Percentiles rank a stretch among this genome's conserved stretches.
These are phyloP conservation scores for Rubia peregrina DNA, from an alignment of 305 asterid genomes.

Conservation along the genomic window DNA sequence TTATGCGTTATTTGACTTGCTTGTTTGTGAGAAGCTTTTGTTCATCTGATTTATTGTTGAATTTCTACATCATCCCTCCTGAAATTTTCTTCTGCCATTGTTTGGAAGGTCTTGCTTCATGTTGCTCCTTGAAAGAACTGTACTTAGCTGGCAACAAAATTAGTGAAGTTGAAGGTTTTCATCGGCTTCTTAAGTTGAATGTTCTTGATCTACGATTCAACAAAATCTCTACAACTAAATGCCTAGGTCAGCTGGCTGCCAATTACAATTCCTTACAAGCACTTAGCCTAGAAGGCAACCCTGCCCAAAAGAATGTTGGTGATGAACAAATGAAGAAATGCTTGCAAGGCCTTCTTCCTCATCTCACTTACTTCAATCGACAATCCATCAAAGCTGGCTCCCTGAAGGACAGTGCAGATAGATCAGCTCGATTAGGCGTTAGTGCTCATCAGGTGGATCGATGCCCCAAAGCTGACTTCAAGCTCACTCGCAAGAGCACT, in stretches of 20 bases:
- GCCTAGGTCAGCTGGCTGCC: conserved; percentile 94
- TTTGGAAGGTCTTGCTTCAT: conserved; percentile 71
- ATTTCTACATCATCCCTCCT: neutral
- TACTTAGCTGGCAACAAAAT: conserved; percentile 95
- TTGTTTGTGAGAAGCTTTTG: neutral
- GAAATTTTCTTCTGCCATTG: conserved; percentile 8
- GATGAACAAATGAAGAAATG: conserved; percentile 76
- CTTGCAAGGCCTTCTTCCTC: conserved; percentile 72
- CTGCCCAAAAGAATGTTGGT: conserved; percentile 85
- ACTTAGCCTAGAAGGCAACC: conserved; percentile 85
- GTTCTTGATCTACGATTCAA: conserved; percentile 86
- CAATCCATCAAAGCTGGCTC: conserved; percentile 58
- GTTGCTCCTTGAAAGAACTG: conserved; percentile 82
- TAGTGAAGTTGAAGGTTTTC: conserved; percentile 97
- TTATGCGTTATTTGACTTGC: neutral
- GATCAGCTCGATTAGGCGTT: conserved; percentile 56
- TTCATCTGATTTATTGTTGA: neutral
- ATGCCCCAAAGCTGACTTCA: conserved; percentile 44
- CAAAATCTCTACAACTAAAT: conserved; percentile 84
- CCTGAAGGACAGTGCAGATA: conserved; percentile 58
- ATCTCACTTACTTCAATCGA: conserved; percentile 66
- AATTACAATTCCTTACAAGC: conserved; percentile 81
- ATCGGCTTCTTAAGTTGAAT: conserved; percentile 78
- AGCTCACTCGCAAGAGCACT: conserved; percentile 46
- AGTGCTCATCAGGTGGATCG: conserved; percentile 56